phyloP scores from a whole-genome alignment of 805 yeast genomes.

The Saccharomycopsis fermentans region DNA sequence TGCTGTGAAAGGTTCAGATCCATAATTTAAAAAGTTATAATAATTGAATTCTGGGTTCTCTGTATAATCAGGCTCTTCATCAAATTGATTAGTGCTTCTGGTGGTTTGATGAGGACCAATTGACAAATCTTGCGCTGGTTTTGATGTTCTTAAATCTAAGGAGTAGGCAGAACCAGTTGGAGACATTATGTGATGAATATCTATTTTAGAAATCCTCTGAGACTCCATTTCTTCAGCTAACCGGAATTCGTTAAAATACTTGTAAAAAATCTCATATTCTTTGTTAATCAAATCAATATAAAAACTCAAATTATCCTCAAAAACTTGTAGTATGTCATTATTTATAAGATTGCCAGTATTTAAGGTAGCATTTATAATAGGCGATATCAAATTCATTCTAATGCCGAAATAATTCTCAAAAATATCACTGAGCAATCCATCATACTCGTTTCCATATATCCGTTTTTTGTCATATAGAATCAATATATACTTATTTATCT shows the following conservation, averaged over 20 bases:
- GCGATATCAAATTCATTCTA: slow-evolving; percentile 40
- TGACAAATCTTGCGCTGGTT: not conserved
- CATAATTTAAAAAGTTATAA: slow-evolving; percentile 10
- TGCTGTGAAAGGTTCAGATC: slow-evolving; percentile 30
- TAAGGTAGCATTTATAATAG: slow-evolving; percentile 32
- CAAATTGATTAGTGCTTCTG: not conserved
- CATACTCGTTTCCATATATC: slow-evolving; percentile 39
- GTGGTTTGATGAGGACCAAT: not conserved
- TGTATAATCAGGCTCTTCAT: slow-evolving; percentile 9
- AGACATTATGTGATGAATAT: not conserved
- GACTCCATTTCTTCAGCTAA: slow-evolving; percentile 2
- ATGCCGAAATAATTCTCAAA: slow-evolving; percentile 50
- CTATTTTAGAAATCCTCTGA: slow-evolving; percentile 1
- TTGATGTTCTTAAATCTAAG: not conserved
- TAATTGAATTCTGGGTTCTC: slow-evolving; percentile 16
- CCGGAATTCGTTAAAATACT: slow-evolving; percentile 36
- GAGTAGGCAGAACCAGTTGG: not conserved
- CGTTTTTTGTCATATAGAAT: slow-evolving; percentile 21
- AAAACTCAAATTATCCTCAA: slow-evolving; percentile 52
- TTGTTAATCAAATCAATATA: slow-evolving; percentile 49
- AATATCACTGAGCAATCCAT: slow-evolving; percentile 59
- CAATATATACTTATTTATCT: slow-evolving; percentile 26
- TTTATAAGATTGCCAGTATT: slow-evolving; percentile 22
- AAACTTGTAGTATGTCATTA: slow-evolving; percentile 41
- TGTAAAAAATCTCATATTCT: slow-evolving; percentile 50